phyloP scores from a whole-genome alignment of 345 rosid species.

The Durio zibethinus region DNA sequence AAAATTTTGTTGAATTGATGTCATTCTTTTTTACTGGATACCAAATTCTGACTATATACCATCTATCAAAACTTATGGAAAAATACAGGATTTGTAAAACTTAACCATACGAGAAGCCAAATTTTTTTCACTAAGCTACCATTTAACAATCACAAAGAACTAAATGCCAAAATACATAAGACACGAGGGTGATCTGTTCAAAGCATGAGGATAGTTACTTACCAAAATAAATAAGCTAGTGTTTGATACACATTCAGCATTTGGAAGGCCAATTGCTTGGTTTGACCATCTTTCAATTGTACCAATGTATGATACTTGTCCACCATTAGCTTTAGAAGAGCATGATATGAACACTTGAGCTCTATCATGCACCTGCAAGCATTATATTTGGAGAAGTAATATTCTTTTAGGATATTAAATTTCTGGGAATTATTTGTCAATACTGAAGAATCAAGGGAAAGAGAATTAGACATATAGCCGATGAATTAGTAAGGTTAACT shows the following conservation, averaged over 20 bases:
- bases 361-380: conserved; percentile 81
- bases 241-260: conserved; percentile 46
- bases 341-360: conserved; percentile 79
- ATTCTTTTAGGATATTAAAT: background rate
- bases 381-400: conserved; percentile 5
- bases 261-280: conserved; percentile 54
- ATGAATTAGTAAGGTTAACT: background rate
- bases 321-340: conserved; percentile 32
- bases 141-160: background rate
- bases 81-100: background rate
- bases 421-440: background rate
- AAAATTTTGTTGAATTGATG: background rate
- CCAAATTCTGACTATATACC: background rate
- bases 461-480: background rate
- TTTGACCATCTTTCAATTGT: conserved; percentile 75
- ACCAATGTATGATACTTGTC: conserved; percentile 50
- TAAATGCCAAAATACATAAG: background rate
- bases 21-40: background rate
- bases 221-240: conserved; percentile 72
- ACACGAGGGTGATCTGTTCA: background rate
- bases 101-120: background rate
- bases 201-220: conserved; percentile 7
- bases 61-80: background rate
- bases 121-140: background rate
- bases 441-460: background rate